These are phyloP conservation scores for Saksenaea vasiformis DNA, from an alignment of 371 early-diverging fungal genomes.

Conservation along the genomic window DNA sequence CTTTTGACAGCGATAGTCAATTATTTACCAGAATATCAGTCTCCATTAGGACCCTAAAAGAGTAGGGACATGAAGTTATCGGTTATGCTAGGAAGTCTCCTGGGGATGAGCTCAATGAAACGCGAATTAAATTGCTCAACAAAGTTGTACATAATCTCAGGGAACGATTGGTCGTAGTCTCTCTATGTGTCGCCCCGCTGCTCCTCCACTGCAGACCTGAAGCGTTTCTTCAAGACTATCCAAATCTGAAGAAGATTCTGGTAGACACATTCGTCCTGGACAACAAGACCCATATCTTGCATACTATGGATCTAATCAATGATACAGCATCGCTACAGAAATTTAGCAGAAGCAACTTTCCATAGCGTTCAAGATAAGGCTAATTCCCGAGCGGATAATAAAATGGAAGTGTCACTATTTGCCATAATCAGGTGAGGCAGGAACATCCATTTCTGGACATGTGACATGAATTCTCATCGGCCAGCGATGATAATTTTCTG, in stretches of 20 bases:
- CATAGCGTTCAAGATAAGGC: no score
- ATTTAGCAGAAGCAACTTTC: no score
- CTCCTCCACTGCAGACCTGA: background rate
- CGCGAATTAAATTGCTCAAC: background rate
- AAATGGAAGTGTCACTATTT: no score
- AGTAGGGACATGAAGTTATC: background rate
- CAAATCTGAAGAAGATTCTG: background rate
- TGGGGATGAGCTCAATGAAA: background rate
- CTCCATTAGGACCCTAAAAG: background rate
- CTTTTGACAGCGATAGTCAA: background rate
- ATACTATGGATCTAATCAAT: no score
- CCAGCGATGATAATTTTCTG: no score
- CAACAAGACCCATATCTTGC: no score
- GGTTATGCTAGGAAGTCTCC: background rate
- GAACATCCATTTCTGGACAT: no score
- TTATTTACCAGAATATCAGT: background rate
- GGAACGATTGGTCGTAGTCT: background rate
- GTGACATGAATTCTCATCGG: no score
- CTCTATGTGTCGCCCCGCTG: background rate
- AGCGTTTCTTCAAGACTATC: background rate
- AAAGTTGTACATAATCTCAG: background rate
- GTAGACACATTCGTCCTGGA: background rate
- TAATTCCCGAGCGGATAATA: no score
- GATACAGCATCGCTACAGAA: no score
- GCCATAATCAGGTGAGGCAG: no score